Conservation (phyloP, 257 asterid species). For the Solanum habrochaites region DNA sequence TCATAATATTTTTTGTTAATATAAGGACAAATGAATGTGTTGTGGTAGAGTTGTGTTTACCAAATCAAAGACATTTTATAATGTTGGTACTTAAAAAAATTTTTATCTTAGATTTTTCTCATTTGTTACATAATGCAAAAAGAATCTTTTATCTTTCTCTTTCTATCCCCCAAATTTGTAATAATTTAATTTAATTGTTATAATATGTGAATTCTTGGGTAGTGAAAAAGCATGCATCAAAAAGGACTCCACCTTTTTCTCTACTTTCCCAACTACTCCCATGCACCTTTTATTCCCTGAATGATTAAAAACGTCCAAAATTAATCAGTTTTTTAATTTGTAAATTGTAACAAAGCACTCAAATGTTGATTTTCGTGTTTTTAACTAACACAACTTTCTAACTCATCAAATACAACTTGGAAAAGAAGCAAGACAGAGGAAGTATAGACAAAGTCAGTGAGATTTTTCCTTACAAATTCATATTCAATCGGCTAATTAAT, state of each 20-base stretch:
- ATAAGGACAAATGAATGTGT: not conserved
- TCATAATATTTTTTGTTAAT: not conserved
- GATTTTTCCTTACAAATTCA: not conserved
- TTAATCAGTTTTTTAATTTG: not conserved
- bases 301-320: slow-evolving; percentile 1
- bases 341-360: not conserved
- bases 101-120: not conserved
- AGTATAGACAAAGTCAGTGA: not conserved
- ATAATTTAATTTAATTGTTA: not conserved
- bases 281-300: not conserved
- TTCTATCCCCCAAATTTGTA: not conserved
- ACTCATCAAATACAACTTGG: not conserved
- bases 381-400: not conserved
- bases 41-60: not conserved
- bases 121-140: not conserved
- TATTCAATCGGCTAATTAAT: not conserved
- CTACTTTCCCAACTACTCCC: slow-evolving; percentile 1
- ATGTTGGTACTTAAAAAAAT: not conserved
- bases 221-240: not conserved
- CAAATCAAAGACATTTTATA: not conserved
- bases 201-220: not conserved
- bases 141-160: not conserved
- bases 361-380: not conserved
- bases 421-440: not conserved
- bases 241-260: slow-evolving; percentile 1